These are phyloP conservation scores for Leptomonas seymouri DNA, from an alignment of 208 protist species.

Conservation along the genomic window DNA sequence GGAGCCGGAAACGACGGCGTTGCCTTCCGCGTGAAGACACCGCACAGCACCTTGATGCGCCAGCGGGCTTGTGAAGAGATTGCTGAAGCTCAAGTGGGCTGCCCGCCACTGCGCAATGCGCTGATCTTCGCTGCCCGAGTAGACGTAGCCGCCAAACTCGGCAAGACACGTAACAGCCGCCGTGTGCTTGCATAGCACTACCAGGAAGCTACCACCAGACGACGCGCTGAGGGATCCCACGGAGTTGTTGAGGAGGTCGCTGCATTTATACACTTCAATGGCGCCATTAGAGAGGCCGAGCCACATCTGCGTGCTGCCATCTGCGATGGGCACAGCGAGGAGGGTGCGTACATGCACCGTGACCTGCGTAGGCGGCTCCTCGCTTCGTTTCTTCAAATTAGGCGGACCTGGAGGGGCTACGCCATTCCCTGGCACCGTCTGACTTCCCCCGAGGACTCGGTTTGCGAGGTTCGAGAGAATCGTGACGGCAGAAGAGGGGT, in stretches of 20 bases:
- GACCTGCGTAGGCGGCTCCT: neutral
- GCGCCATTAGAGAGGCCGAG: constrained; percentile 75
- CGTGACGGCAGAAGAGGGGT: constrained; percentile 3
- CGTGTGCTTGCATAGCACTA: constrained; percentile 47
- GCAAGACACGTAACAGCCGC: constrained; percentile 71
- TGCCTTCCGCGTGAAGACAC: constrained; percentile 85
- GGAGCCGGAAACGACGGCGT: constrained; percentile 72
- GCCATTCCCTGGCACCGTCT: neutral
- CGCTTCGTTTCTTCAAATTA: neutral
- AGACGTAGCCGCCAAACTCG: constrained; percentile 82
- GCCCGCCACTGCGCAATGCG: constrained; percentile 79
- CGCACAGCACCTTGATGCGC: constrained; percentile 55
- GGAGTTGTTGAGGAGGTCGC: constrained; percentile 24
- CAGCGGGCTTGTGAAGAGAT: constrained; percentile 37
- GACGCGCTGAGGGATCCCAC: constrained; percentile 5
- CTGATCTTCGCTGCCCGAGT: constrained; percentile 70
- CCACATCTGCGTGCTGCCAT: constrained; percentile 61
- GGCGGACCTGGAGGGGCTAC: neutral
- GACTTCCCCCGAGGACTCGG: constrained; percentile 1
- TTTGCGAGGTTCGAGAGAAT: constrained; percentile 22
- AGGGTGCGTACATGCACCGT: constrained; percentile 32
- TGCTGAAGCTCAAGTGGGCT: constrained; percentile 36
- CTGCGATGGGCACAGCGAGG: constrained; percentile 33
- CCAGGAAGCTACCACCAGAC: constrained; percentile 24
- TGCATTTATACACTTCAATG: constrained; percentile 73